Evolutionary conservation across 331 rosid species (phyloP).

Genomic region (Malus hybrid): DNA sequence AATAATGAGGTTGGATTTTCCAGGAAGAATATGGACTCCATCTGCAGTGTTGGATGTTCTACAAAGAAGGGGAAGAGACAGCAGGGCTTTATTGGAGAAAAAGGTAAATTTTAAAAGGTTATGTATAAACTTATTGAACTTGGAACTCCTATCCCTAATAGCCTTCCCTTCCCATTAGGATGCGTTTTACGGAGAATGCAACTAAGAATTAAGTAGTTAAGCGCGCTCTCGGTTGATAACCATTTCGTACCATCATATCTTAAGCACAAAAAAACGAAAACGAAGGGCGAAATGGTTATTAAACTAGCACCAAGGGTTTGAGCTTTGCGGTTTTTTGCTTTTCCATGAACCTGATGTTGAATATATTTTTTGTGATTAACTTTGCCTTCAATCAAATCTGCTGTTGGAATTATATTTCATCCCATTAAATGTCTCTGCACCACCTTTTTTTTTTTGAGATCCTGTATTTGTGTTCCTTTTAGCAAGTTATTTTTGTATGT

Average conservation of each 20-base stretch:
- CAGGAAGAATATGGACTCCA: slow-evolving; percentile 4
- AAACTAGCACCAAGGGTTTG: background rate
- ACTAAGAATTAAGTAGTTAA: too few species aligned
- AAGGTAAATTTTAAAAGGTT: slow-evolving; percentile 1
- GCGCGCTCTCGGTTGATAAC: background rate
- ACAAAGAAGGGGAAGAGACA: slow-evolving; percentile 12
- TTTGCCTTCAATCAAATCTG: background rate
- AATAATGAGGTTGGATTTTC: slow-evolving; percentile 18
- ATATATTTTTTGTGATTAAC: background rate
- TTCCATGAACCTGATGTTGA: background rate
- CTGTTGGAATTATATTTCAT: background rate
- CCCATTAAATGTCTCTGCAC: background rate
- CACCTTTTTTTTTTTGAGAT: background rate
- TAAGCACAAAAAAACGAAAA: background rate
- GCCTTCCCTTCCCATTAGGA: background rate
- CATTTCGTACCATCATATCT: background rate
- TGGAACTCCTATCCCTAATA: background rate
- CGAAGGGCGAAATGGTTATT: background rate
- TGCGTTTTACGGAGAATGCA: background rate
- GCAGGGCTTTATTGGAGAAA: slow-evolving; percentile 18
- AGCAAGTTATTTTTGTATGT: background rate
- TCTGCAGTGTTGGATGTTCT: slow-evolving; percentile 8
- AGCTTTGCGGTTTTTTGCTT: background rate
- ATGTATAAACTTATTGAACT: background rate
- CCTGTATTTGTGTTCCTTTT: background rate